phyloP scores from a whole-genome alignment of 2,329 filamentous ascomycete species.

The Didymella glomerata region DNA sequence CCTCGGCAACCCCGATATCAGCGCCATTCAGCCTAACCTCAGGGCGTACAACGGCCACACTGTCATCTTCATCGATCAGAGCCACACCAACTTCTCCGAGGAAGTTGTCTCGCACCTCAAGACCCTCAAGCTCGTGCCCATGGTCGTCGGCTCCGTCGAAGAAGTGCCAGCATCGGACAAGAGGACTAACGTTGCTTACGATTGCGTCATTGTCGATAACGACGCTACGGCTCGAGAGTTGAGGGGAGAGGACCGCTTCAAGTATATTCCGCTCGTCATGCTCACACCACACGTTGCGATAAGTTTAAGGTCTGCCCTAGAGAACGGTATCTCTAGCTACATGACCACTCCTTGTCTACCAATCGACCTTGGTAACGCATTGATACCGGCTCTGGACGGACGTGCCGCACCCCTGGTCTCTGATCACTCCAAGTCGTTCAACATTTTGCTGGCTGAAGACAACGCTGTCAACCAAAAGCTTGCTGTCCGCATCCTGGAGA shows the following conservation, averaged over 20 bases:
- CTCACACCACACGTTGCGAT: slow-evolving; percentile 89
- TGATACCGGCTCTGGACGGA: slow-evolving; percentile 94
- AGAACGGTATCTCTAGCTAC: slow-evolving; percentile 97
- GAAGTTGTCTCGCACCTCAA: slow-evolving; percentile 81
- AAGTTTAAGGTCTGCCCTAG: slow-evolving; percentile 89
- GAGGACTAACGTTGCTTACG: slow-evolving; percentile 70
- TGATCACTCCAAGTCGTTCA: slow-evolving; percentile 93
- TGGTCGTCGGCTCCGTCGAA: slow-evolving; percentile 81
- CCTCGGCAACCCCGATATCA: slow-evolving; percentile 79
- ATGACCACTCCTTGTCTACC: slow-evolving; percentile 97
- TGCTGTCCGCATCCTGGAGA: slow-evolving; percentile 95
- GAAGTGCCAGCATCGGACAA: slow-evolving; percentile 67
- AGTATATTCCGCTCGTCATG: slow-evolving; percentile 95
- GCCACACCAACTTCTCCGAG: slow-evolving; percentile 77
- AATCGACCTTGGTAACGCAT: slow-evolving; percentile 93
- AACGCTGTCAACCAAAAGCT: slow-evolving; percentile 97
- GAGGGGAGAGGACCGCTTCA: slow-evolving; percentile 90
- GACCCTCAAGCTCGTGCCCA: slow-evolving; percentile 79
- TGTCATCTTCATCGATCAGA: slow-evolving; percentile 93
- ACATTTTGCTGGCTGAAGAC: slow-evolving; percentile 94
- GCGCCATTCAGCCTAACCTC: slow-evolving; percentile 81
- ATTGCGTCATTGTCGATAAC: slow-evolving; percentile 95
- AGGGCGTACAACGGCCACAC: slow-evolving; percentile 91
- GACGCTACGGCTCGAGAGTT: slow-evolving; percentile 88
- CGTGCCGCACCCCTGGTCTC: slow-evolving; percentile 88